Evolutionary conservation across 2,329 filamentous ascomycete genomes (phyloP).

Genomic region (Dryadomyces quercus-mongolicae): DNA sequence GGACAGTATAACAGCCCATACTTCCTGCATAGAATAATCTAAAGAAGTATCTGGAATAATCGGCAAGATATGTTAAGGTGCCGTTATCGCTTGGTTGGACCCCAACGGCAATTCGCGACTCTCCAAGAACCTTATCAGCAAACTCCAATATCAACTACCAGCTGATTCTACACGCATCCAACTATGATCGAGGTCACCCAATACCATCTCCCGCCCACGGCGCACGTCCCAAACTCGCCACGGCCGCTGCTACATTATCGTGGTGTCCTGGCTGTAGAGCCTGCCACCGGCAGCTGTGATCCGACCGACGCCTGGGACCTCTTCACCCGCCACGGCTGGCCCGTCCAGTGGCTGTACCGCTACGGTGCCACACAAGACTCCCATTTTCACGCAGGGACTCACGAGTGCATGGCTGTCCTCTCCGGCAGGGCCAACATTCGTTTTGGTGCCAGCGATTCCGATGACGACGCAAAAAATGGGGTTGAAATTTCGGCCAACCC

Average conservation of each 20-base stretch:
- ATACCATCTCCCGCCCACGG: background rate
- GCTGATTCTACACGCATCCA: too few species aligned
- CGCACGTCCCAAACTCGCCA: slow-evolving; percentile 1
- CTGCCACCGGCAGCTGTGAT: background rate
- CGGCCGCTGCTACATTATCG: slow-evolving; percentile 1
- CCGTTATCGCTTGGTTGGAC: too few species aligned
- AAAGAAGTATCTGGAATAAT: too few species aligned
- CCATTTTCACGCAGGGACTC: background rate
- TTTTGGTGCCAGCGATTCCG: slow-evolving; percentile 1
- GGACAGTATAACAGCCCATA: too few species aligned
- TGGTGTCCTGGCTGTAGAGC: background rate
- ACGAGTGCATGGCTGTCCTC: slow-evolving; percentile 5
- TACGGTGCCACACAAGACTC: slow-evolving; percentile 1
- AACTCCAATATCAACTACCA: too few species aligned
- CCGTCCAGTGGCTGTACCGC: background rate
- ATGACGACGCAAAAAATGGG: background rate
- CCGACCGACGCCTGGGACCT: background rate
- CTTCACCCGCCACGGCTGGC: background rate
- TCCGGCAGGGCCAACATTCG: slow-evolving; percentile 1
- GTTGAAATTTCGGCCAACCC: background rate
- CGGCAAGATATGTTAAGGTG: too few species aligned
- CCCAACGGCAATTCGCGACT: too few species aligned
- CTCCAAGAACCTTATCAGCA: too few species aligned
- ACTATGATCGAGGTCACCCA: background rate
- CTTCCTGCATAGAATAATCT: too few species aligned